phyloP scores from a whole-genome alignment of 495 filamentous ascomycete genomes.

The Aspergillus cavernicola region DNA sequence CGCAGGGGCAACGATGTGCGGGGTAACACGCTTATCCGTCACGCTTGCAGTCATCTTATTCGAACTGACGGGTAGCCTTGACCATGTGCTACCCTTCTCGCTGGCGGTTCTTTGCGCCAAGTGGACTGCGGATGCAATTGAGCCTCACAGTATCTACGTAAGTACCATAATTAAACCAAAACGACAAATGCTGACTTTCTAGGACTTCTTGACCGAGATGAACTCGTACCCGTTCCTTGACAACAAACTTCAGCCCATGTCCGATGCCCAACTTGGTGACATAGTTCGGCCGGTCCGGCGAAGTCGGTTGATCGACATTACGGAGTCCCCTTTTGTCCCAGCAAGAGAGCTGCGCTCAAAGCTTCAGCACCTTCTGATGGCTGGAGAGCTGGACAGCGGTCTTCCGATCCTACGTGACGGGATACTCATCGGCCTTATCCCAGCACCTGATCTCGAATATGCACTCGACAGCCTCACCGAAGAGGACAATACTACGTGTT shows the following conservation, averaged over 20 bases:
- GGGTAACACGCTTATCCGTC: conserved; percentile 89
- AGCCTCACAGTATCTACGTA: conserved; percentile 92
- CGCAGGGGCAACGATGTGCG: conserved; percentile 96
- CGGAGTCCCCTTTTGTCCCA: conserved; percentile 67
- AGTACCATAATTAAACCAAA: conserved; percentile 33
- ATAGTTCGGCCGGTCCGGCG: conserved; percentile 72
- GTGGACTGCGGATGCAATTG: conserved; percentile 95
- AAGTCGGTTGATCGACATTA: conserved; percentile 84
- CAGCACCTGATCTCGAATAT: conserved; percentile 91
- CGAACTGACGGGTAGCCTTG: conserved; percentile 88
- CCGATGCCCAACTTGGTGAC: conserved; percentile 79
- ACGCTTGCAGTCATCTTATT: conserved; percentile 95
- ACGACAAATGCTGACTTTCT: conserved; percentile 17
- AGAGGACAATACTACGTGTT: conserved; percentile 67
- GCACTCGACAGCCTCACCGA: conserved; percentile 77
- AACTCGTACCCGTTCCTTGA: conserved; percentile 95
- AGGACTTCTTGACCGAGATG: conserved; percentile 93
- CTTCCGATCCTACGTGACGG: conserved; percentile 78
- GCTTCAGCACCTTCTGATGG: conserved; percentile 73
- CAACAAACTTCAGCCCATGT: conserved; percentile 86
- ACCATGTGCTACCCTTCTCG: conserved; percentile 94
- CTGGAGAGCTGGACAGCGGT: conserved; percentile 88
- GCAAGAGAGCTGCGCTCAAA: conserved; percentile 73
- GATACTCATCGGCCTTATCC: conserved; percentile 85
- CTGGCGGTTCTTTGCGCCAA: conserved; percentile 89